phyloP scores from a whole-genome alignment of 2,329 filamentous ascomycete species.

The Ceratocystis smalleyi region DNA sequence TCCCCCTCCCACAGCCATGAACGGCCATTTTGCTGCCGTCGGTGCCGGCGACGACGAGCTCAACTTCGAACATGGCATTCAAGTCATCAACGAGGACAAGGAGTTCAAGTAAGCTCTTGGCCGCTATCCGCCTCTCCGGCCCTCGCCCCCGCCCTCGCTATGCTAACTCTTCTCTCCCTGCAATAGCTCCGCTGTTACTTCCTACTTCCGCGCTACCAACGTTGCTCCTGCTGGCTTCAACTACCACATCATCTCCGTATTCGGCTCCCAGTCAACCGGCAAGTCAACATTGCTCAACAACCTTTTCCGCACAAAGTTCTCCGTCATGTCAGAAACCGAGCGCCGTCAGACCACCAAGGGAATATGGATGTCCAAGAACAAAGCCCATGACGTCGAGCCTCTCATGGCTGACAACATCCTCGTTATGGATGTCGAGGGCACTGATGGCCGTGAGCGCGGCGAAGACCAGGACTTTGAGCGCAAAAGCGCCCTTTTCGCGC shows the following conservation, averaged over 20 bases:
- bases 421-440: slow-evolving; percentile 98
- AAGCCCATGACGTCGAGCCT: slow-evolving; percentile 38
- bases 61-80: slow-evolving; percentile 82
- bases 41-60: slow-evolving; percentile 48
- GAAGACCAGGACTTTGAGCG: slow-evolving; percentile 98
- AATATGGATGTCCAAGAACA: slow-evolving; percentile 99
- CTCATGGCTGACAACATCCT: slow-evolving; percentile 94
- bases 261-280: slow-evolving; percentile 94
- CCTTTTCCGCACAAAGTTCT: slow-evolving; percentile 90
- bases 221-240: slow-evolving; percentile 89
- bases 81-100: slow-evolving; percentile 80
- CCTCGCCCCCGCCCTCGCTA: slow-evolving; percentile 1
- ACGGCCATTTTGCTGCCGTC: slow-evolving; percentile 65
- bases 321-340: slow-evolving; percentile 92
- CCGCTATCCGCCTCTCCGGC: neutral
- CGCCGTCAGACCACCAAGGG: slow-evolving; percentile 95
- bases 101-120: slow-evolving; percentile 66
- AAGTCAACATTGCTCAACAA: slow-evolving; percentile 95
- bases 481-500: slow-evolving; percentile 91
- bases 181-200: slow-evolving; percentile 55
- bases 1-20: slow-evolving; percentile 35
- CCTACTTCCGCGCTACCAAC: slow-evolving; percentile 65
- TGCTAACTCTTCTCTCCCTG: slow-evolving; percentile 17
- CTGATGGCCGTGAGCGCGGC: slow-evolving; percentile 85
- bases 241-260: slow-evolving; percentile 97